These are phyloP conservation scores for Helicocarpus griseus DNA, from an alignment of 2,329 filamentous ascomycete genomes.

Conservation along the genomic window DNA sequence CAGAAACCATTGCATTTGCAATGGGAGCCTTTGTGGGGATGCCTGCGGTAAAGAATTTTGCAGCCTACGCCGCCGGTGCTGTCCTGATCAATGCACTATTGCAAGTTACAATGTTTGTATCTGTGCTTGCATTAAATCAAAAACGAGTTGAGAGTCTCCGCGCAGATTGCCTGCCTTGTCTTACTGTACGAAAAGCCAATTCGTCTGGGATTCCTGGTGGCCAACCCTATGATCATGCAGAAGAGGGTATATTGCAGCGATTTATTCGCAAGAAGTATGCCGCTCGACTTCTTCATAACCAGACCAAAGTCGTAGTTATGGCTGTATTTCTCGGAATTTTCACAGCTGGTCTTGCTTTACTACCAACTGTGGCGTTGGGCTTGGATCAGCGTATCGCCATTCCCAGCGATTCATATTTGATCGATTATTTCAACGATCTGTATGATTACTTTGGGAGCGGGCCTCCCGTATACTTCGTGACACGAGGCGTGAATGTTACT, in stretches of 20 bases:
- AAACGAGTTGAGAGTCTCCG: constrained; percentile 77
- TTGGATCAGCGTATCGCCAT: constrained; percentile 92
- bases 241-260: constrained; percentile 72
- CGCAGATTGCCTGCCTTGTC: constrained; percentile 85
- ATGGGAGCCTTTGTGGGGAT: constrained; percentile 91
- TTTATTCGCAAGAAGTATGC: constrained; percentile 91
- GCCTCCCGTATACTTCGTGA: constrained; percentile 93
- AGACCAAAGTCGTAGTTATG: constrained; percentile 66
- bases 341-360: constrained; percentile 70
- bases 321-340: constrained; percentile 80
- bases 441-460: constrained; percentile 87
- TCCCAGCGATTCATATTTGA: constrained; percentile 86
- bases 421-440: constrained; percentile 92
- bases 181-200: constrained; percentile 68
- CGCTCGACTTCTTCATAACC: constrained; percentile 67
- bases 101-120: constrained; percentile 94
- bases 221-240: constrained; percentile 62
- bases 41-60: constrained; percentile 96
- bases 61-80: constrained; percentile 87
- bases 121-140: constrained; percentile 85
- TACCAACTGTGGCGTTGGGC: constrained; percentile 76
- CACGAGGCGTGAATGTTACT: constrained; percentile 69
- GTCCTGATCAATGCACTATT: constrained; percentile 96
- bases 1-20: constrained; percentile 87
- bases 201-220: constrained; percentile 54